Evolutionary conservation across 2,329 filamentous ascomycete genomes (phyloP), one percentile per base, ranked within the genome.

Genomic region (Xylaria sp.): DNA sequence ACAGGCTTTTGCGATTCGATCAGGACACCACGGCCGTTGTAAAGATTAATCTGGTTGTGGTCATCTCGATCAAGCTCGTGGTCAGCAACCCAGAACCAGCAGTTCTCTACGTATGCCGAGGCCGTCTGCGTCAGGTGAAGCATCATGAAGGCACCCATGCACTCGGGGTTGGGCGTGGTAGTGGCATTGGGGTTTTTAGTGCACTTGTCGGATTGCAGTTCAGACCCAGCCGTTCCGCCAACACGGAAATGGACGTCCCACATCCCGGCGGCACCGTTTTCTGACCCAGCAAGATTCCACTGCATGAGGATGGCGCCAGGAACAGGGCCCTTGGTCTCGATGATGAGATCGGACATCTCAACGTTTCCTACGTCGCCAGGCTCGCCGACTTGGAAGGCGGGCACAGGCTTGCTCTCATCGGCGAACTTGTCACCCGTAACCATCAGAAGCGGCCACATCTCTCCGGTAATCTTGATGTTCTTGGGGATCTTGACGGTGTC

Each of bases 161-260:
- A 96, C 34, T 84, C 76, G 2, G 81, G 68, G 59, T 90, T 86
- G 61, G 87, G 81, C 2, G 74, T 71, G 46, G 88, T 85, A 5
- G 79, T 81, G 13, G 78, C 74, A 46, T 80, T 78, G 39, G 89
- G 89, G 59, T 87, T 89, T 81, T 95, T 95, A 71, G 83, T 73
- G 77, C 92, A 97, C 50, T 80, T 86, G 71, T 90, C 81, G 17
- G 87, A 88, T 74, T 95, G 90, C 16, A 97, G 82, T 61, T 90
- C 75, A 22, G 92, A 95, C 56, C 93, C 93, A 4, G 89, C 87
- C 50, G 88, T 87, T 40, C 94, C 94, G 65, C 92, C 93, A 64
- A 99, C 84, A 68, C 94, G 91, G 76, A 94, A 88, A 78, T 99
- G 94, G n/a, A 92, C 87, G 67, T 99, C 94, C 90, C 92, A 99